Conservation (phyloP, 164 flowering plant species). For the Piper betle region DNA sequence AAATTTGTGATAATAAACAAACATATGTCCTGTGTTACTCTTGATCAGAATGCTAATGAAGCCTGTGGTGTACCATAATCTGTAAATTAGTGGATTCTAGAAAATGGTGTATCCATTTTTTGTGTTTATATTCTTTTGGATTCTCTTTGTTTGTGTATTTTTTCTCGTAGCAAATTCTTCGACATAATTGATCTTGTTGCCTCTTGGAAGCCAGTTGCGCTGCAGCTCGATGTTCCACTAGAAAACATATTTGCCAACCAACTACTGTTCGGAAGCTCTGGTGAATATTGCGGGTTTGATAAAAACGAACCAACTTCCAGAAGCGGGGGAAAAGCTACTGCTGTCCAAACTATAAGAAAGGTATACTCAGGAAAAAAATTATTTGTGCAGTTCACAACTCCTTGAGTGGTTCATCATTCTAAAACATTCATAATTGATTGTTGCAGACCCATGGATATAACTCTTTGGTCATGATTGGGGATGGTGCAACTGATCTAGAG, state of each 20-base stretch:
- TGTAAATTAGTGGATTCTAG: not conserved
- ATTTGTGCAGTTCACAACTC: not conserved
- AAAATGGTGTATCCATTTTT: not conserved
- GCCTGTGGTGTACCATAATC: too few species aligned
- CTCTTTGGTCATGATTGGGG: conserved; percentile 87
- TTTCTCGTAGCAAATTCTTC: not conserved
- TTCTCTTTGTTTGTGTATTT: not conserved
- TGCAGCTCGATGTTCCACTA: conserved; percentile 62
- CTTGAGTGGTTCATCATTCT: not conserved
- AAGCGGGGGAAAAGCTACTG: conserved; percentile 95
- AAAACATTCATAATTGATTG: conserved; percentile 5
- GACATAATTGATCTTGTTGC: not conserved
- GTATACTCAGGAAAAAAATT: conserved; percentile 18
- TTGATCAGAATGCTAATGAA: too few species aligned
- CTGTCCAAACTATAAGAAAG: conserved; percentile 72
- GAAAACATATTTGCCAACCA: conserved; percentile 85
- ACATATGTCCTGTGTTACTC: too few species aligned
- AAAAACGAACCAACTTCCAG: conserved; percentile 80
- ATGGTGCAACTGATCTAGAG: conserved; percentile 98
- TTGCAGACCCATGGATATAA: conserved; percentile 66
- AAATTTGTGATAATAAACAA: too few species aligned
- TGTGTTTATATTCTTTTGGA: not conserved
- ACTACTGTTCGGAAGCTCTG: conserved; percentile 60
- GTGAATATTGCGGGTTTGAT: conserved; percentile 82
- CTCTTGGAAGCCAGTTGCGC: conserved; percentile 73